phyloP scores from a whole-genome alignment of 192 early-diverging fungal species.

The Geranomyces variabilis region DNA sequence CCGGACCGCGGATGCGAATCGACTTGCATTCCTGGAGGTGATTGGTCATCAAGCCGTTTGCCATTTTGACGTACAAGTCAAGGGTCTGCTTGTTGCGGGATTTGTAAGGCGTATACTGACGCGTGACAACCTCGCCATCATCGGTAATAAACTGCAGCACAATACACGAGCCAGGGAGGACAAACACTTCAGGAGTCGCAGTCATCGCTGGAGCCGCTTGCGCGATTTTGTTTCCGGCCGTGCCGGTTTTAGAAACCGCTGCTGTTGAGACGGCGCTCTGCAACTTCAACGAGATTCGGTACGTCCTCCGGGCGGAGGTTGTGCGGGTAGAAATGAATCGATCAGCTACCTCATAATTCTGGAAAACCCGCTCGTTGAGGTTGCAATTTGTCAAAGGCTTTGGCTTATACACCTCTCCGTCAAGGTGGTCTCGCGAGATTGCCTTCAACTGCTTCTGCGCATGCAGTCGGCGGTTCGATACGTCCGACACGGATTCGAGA shows the following conservation, averaged over 20 bases:
- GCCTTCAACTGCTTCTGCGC: neutral
- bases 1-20: conserved; percentile 35
- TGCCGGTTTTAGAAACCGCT: neutral
- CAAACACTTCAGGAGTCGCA: conserved; percentile 17
- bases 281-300: neutral
- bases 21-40: conserved; percentile 28
- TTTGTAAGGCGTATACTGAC: conserved; percentile 30
- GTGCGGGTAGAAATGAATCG: neutral
- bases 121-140: conserved; percentile 36
- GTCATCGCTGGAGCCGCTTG: neutral
- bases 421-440: conserved; percentile 5
- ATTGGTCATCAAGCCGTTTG: conserved; percentile 34
- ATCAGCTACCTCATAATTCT: neutral
- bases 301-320: neutral
- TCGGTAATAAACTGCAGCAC: conserved; percentile 33
- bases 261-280: neutral
- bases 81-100: conserved; percentile 23
- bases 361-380: neutral
- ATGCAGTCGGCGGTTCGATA: neutral
- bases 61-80: conserved; percentile 36
- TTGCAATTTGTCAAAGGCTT: neutral
- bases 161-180: conserved; percentile 32
- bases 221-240: neutral
- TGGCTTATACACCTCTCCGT: neutral
- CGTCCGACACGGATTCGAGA: neutral